phyloP scores from a whole-genome alignment of 2,329 filamentous ascomycete species.

The Falciphora oryzae region DNA sequence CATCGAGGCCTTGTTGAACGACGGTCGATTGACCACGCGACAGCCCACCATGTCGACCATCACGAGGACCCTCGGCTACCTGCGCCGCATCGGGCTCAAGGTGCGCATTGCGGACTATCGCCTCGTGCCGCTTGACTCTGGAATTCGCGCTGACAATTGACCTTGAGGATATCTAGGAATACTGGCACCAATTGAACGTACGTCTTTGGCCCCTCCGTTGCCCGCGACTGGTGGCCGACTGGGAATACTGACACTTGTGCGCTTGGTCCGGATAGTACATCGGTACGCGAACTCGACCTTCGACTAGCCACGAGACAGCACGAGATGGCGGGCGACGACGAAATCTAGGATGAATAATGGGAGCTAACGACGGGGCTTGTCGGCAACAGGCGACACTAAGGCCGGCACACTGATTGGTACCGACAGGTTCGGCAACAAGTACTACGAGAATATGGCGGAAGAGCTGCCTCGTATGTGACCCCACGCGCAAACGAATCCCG shows the following conservation, averaged over 20 bases:
- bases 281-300: constrained; percentile 32
- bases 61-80: constrained; percentile 75
- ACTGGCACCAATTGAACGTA: constrained; percentile 89
- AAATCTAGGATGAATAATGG: neutral
- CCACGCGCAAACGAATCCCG: neutral
- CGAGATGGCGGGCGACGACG: neutral
- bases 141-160: constrained; percentile 28
- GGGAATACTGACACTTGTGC: neutral
- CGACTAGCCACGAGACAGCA: neutral
- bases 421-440: constrained; percentile 96
- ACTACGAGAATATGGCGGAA: constrained; percentile 90
- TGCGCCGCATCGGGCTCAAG: constrained; percentile 85
- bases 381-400: constrained; percentile 81
- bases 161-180: constrained; percentile 55
- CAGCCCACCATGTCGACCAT: constrained; percentile 77
- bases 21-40: constrained; percentile 25
- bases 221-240: neutral
- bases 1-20: neutral
- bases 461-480: constrained; percentile 73
- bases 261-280: constrained; percentile 42
- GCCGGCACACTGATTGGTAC: constrained; percentile 76
- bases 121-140: neutral
- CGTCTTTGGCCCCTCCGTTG: constrained; percentile 33
- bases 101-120: constrained; percentile 34
- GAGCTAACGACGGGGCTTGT: constrained; percentile 7